Evolutionary conservation across 352 stramenopile species (phyloP).

Genomic region (Pythium oligandrum): DNA sequence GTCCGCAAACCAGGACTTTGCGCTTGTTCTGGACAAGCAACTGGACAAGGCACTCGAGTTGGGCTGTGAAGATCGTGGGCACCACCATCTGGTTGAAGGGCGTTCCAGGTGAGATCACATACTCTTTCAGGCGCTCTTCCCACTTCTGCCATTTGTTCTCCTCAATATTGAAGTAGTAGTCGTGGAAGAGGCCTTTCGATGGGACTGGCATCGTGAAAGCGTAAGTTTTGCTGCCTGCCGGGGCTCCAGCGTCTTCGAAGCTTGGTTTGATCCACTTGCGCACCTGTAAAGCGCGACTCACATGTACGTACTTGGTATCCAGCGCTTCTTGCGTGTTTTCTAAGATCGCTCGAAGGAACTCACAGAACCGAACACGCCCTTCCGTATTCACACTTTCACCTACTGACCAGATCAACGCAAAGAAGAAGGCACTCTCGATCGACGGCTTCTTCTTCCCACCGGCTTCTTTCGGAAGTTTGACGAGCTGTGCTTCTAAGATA

Average conservation of each 20-base stretch:
- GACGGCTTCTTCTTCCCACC: constrained; percentile 54
- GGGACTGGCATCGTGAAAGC: constrained; percentile 46
- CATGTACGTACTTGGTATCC: constrained; percentile 67
- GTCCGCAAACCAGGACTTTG: constrained; percentile 88
- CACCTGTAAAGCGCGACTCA: constrained; percentile 76
- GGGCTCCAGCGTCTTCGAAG: constrained; percentile 40
- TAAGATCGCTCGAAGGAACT: constrained; percentile 77
- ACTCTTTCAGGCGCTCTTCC: constrained; percentile 86
- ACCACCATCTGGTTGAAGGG: constrained; percentile 93
- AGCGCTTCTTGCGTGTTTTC: constrained; percentile 57
- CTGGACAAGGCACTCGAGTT: constrained; percentile 86
- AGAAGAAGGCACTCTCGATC: constrained; percentile 87
- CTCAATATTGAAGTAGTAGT: constrained; percentile 84
- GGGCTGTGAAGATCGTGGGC: constrained; percentile 90
- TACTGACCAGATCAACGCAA: constrained; percentile 90
- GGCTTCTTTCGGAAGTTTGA: constrained; percentile 66
- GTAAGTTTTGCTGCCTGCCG: constrained; percentile 23
- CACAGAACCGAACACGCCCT: constrained; percentile 64
- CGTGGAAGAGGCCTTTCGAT: constrained; percentile 72
- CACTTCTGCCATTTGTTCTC: constrained; percentile 89
- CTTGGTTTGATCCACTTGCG: constrained; percentile 72
- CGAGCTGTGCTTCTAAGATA: constrained; percentile 76
- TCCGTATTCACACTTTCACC: constrained; percentile 76
- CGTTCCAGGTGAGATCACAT: constrained; percentile 80
- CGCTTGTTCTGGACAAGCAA: constrained; percentile 77